phyloP scores from a whole-genome alignment of 306 rosid species.

The Casuarina equisetifolia region DNA sequence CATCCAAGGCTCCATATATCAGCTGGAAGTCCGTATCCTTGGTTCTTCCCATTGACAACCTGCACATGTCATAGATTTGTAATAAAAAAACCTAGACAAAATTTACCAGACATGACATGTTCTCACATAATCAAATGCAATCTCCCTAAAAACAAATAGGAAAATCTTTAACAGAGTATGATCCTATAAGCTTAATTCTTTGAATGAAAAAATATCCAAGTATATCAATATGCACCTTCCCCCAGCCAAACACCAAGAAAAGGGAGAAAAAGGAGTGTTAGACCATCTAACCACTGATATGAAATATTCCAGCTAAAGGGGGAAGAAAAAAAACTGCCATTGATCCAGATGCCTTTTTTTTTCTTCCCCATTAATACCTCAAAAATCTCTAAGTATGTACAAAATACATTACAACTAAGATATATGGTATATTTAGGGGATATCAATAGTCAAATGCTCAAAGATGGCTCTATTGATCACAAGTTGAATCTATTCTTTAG shows the following conservation, averaged over 20 bases:
- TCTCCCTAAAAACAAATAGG: neutral
- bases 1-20: slow-evolving; percentile 99
- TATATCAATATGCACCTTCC: no score
- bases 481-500: no score
- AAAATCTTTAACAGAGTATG: neutral
- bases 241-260: no score
- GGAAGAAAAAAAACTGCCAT: neutral
- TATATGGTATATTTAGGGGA: no score
- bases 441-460: no score
- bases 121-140: neutral
- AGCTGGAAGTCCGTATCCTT: slow-evolving; percentile 88
- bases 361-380: neutral
- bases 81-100: slow-evolving; percentile 5
- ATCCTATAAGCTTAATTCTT: neutral
- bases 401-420: no score
- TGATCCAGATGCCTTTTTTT: no score
- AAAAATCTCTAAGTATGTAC: neutral
- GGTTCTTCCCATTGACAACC: slow-evolving; percentile 75
- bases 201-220: no score
- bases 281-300: neutral
- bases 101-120: neutral
- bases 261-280: neutral
- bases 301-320: no score
- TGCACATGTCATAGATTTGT: slow-evolving; percentile 40
- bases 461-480: no score